Percentiles rank a stretch among this genome's conserved stretches.
phyloP scores from a whole-genome alignment of 1,284 basidiomycete species.

The Fomes fomentarius region DNA sequence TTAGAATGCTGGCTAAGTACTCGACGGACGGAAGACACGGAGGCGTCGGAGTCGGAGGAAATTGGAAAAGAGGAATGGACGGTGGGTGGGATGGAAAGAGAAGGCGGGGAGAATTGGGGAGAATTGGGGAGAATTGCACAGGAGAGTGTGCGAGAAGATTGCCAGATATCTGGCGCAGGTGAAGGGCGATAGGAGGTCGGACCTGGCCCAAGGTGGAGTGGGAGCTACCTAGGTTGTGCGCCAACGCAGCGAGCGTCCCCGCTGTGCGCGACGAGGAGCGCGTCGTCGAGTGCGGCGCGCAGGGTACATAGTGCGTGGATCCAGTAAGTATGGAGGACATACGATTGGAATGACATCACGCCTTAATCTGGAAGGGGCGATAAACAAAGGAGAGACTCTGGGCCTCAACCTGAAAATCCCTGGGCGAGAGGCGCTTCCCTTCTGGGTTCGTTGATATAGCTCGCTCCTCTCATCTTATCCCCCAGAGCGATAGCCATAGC shows the following conservation, averaged over 20 bases:
- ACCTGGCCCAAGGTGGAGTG: constrained; percentile 25
- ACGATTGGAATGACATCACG: constrained; percentile 10
- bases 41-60: no score
- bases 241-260: no score
- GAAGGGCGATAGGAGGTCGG: constrained; percentile 24
- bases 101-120: constrained; percentile 1
- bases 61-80: constrained; percentile 1
- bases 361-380: constrained; percentile 1
- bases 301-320: no score
- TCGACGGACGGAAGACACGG: not conserved
- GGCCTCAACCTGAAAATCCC: not conserved
- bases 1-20: constrained; percentile 5
- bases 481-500: constrained; percentile 8
- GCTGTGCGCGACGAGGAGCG: no score
- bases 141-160: constrained; percentile 20
- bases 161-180: constrained; percentile 16
- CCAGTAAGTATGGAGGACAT: not conserved
- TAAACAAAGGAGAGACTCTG: constrained; percentile 2
- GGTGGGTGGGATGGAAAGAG: constrained; percentile 5
- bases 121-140: constrained; percentile 2
- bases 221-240: constrained; percentile 6
- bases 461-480: not conserved
- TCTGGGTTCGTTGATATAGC: constrained; percentile 19
- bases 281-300: no score
- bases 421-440: no score